phyloP scores from a whole-genome alignment of 1,284 basidiomycete genomes.

The Ustanciosporium gigantosporum region DNA sequence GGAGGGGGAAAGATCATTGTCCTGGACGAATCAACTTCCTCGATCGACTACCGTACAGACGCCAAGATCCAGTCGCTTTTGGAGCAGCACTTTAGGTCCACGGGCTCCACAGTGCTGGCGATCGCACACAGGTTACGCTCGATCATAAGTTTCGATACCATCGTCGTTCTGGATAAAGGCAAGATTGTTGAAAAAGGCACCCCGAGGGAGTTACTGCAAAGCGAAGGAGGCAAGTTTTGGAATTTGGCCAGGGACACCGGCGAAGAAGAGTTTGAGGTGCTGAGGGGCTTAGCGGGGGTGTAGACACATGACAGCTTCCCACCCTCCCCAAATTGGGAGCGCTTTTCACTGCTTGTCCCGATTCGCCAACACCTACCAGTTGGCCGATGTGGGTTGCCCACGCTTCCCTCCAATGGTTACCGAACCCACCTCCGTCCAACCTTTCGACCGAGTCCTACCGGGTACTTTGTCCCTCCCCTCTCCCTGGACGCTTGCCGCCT shows the following conservation, averaged over 20 bases:
- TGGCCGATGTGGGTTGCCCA: too few relatives aligned
- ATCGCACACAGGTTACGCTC: conserved; percentile 75
- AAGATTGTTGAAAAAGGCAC: conserved; percentile 73
- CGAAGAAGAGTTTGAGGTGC: conserved; percentile 10
- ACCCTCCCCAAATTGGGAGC: too few relatives aligned
- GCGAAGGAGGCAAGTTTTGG: conserved; percentile 68
- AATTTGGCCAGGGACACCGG: conserved; percentile 63
- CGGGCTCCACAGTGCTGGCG: conserved; percentile 74
- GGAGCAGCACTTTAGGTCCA: conserved; percentile 70
- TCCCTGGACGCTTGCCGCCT: too few relatives aligned
- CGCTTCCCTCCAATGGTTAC: too few relatives aligned
- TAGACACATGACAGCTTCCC: too few relatives aligned
- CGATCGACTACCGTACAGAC: conserved; percentile 76
- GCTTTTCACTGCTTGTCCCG: too few relatives aligned
- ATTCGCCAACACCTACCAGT: too few relatives aligned
- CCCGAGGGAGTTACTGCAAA: conserved; percentile 68
- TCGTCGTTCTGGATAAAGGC: conserved; percentile 77
- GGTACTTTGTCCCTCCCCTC: too few relatives aligned
- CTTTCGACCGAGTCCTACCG: too few relatives aligned
- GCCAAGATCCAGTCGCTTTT: conserved; percentile 81
- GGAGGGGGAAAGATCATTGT: conserved; percentile 23
- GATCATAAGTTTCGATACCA: conserved; percentile 77
- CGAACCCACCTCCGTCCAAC: too few relatives aligned
- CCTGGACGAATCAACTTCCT: conserved; percentile 75
- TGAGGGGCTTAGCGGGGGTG: conserved; percentile 5